phyloP scores from a whole-genome alignment of 306 rosid species.

The Quillaja saponaria region DNA sequence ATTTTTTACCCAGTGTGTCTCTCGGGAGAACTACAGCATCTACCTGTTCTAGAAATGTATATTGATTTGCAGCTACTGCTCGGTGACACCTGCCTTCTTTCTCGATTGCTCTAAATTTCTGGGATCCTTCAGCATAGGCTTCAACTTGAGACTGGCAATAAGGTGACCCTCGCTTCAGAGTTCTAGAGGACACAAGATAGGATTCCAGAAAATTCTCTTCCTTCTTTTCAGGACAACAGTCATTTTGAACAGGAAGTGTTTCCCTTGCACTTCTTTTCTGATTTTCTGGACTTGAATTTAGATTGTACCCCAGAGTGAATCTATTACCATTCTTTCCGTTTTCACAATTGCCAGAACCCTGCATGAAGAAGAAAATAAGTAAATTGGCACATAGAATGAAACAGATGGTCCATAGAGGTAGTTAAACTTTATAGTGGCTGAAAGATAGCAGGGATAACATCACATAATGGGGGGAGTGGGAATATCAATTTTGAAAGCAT shows the following conservation, averaged over 20 bases:
- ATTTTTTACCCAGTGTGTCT: slow-evolving; percentile 45
- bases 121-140: slow-evolving; percentile 51
- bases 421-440: too few relatives aligned
- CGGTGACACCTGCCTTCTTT: slow-evolving; percentile 50
- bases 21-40: slow-evolving; percentile 52
- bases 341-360: slow-evolving; percentile 58
- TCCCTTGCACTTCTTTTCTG: slow-evolving; percentile 44
- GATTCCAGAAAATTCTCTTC: slow-evolving; percentile 35
- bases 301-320: slow-evolving; percentile 32
- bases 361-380: slow-evolving; percentile 35
- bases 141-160: slow-evolving; percentile 47
- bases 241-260: slow-evolving; percentile 35
- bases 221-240: slow-evolving; percentile 34
- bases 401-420: slow-evolving; percentile 1
- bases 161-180: slow-evolving; percentile 57
- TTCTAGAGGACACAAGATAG: slow-evolving; percentile 40
- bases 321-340: slow-evolving; percentile 39
- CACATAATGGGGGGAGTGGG: slow-evolving; percentile 2
- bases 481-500: slow-evolving; percentile 20
- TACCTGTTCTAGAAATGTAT: slow-evolving; percentile 41
- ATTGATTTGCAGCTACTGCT: slow-evolving; percentile 43
- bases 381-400: slow-evolving; percentile 27
- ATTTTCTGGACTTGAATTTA: slow-evolving; percentile 36
- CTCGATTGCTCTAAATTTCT: slow-evolving; percentile 58
- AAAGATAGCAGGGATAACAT: neutral